Percentiles rank a stretch among this genome's conserved stretches.
These are phyloP conservation scores for Metschnikowia matae DNA, from an alignment of 805 yeast species.

Conservation along the genomic window DNA sequence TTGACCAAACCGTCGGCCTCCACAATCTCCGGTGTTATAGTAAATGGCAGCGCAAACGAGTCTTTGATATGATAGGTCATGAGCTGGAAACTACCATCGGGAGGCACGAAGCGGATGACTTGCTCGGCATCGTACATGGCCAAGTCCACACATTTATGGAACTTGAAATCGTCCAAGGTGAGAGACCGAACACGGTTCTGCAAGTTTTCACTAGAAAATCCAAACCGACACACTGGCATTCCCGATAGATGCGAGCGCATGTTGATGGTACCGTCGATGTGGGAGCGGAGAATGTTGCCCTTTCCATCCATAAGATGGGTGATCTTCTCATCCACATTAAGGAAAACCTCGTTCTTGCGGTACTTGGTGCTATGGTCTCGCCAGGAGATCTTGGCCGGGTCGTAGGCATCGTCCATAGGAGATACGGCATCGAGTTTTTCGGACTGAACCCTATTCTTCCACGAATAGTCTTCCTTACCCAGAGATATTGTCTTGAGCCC, in stretches of 20 bases:
- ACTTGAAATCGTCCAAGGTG: conserved; percentile 68
- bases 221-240: conserved; percentile 79
- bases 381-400: conserved; percentile 52
- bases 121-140: conserved; percentile 62
- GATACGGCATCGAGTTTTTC: not conserved
- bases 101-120: conserved; percentile 72
- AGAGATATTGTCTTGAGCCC: conserved; percentile 9
- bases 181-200: conserved; percentile 33
- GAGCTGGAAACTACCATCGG: conserved; percentile 82
- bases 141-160: conserved; percentile 82
- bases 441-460: not conserved
- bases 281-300: conserved; percentile 61
- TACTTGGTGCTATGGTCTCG: conserved; percentile 66
- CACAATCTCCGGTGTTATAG: conserved; percentile 52
- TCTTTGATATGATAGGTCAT: conserved; percentile 56
- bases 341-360: conserved; percentile 73
- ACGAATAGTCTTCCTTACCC: conserved; percentile 6
- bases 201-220: conserved; percentile 53
- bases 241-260: conserved; percentile 75
- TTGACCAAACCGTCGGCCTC: conserved; percentile 45
- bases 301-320: conserved; percentile 63
- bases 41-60: conserved; percentile 67
- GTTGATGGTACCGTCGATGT: conserved; percentile 70
- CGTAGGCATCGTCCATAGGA: conserved; percentile 13
- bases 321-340: conserved; percentile 73